Evolutionary conservation across 1,284 basidiomycete genomes (phyloP), one percentile per base, ranked within the genome.

Genomic region (Ustilago curta): DNA sequence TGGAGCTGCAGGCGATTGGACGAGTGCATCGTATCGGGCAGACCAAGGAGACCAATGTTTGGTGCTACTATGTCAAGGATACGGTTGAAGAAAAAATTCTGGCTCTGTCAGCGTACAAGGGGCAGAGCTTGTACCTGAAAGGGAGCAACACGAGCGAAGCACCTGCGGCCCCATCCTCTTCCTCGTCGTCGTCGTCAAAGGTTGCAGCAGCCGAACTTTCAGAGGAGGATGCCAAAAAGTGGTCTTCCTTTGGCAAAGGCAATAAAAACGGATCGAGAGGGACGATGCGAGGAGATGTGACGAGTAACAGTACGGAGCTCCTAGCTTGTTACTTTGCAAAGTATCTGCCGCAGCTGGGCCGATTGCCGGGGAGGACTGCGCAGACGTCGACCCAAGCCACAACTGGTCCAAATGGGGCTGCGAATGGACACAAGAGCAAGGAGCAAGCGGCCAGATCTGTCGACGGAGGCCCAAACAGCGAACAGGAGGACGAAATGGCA

Each of bases 21-120:
- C 70, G 83, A 27, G 73, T 84, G 4, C 78, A 80, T 55, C 75
- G 83, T 11, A 84, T 84, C 42, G 83, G 83, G 0, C 80, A 82
- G 59, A 82, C 77, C 8, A 68, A 70, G 16, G 63, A 70, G 29
- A 83, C 81, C 8, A 35, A 65, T 39, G 71, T 83, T 9, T 83
- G 64, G 59, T 71, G 75, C 58, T 83, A 82, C 59, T 76, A 76
- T 45, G 77, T 78, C 37, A 73, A 63, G 25, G 79, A 78, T 16
- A 82, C 82, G 11, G 82, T 84, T 8, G 83, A 84, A 43, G 75
- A 79, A 48, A 56, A 73, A 35, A 80, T 83, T 23, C 32, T 83
- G 8, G 72, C 70, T 4, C 55, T 77, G 14, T 65, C 72, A 21
- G 76, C 77, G 7, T 66, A 58, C 45, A 71, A 73, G 19, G 72